A percentile compares a stretch with the other conserved stretches of the same genome.
phyloP scores from a whole-genome alignment of 768 basidiomycete species.

The Rhodosporidiobolus sp. region DNA sequence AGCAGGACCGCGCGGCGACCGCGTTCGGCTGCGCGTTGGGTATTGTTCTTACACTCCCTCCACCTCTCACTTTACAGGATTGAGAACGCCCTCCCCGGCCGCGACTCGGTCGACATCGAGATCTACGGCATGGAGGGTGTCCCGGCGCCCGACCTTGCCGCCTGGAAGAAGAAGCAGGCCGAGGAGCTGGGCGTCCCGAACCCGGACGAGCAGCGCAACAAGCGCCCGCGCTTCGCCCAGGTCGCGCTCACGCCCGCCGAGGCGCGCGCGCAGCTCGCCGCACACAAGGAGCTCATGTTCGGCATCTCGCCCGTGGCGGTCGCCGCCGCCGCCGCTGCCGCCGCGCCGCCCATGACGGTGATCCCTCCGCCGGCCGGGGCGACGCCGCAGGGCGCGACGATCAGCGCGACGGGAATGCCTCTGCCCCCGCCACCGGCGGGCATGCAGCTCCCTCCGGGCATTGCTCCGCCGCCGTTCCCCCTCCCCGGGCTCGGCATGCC shows the following conservation, averaged over 20 bases:
- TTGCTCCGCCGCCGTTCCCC: slow-evolving; percentile 44
- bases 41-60: background rate
- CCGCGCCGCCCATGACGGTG: slow-evolving; percentile 43
- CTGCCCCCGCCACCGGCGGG: slow-evolving; percentile 35
- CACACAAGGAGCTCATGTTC: slow-evolving; percentile 91
- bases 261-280: slow-evolving; percentile 74
- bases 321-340: slow-evolving; percentile 18
- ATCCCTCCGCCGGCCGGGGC: slow-evolving; percentile 1
- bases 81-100: slow-evolving; percentile 90
- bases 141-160: slow-evolving; percentile 86
- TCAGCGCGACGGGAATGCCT: background rate
- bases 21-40: background rate
- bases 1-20: slow-evolving; percentile 7
- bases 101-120: slow-evolving; percentile 97
- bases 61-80: slow-evolving; percentile 64
- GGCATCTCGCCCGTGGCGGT: slow-evolving; percentile 51
- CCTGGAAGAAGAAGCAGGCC: slow-evolving; percentile 93
- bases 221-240: slow-evolving; percentile 69
- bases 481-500: too few species aligned
- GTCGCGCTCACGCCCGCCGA: slow-evolving; percentile 75
- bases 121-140: slow-evolving; percentile 99
- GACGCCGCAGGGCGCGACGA: background rate
- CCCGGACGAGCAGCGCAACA: slow-evolving; percentile 61
- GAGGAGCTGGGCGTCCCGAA: slow-evolving; percentile 74
- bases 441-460: slow-evolving; percentile 47